These are phyloP conservation scores for Penicillium sp. DNA, from an alignment of 2,329 filamentous ascomycete species.

Conservation along the genomic window DNA sequence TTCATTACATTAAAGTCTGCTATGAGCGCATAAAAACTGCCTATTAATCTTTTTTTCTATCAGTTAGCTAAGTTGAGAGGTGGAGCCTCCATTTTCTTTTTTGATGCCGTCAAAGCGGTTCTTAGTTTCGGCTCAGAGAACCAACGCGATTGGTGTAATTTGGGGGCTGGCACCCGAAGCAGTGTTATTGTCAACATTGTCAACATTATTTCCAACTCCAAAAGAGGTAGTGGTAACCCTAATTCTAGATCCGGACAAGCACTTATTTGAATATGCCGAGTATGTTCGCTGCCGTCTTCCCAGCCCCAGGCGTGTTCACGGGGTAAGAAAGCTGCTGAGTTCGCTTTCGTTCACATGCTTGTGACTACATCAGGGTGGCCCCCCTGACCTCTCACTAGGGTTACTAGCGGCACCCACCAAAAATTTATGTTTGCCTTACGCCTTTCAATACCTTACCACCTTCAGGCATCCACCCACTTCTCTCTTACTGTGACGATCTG, in stretches of 20 bases:
- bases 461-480: too few relatives aligned
- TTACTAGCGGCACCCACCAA: too few relatives aligned
- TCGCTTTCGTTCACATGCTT: too few relatives aligned
- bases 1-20: not conserved
- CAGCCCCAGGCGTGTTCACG: too few relatives aligned
- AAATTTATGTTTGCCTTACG: too few relatives aligned
- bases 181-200: not conserved
- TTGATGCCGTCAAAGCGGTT: too few relatives aligned
- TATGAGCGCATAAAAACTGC: not conserved
- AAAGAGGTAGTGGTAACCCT: not conserved
- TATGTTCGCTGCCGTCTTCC: not conserved
- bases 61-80: not conserved
- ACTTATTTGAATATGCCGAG: not conserved
- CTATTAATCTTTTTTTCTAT: not conserved
- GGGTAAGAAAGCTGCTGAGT: too few relatives aligned
- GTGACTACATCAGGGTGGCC: too few relatives aligned
- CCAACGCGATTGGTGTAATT: not conserved
- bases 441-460: too few relatives aligned
- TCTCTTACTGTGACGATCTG: too few relatives aligned
- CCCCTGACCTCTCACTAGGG: too few relatives aligned
- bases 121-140: not conserved
- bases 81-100: not conserved
- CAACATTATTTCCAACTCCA: not conserved
- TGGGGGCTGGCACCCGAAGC: too few relatives aligned
- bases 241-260: not conserved